Evolutionary conservation across 345 rosid genomes (phyloP), one percentile per base, ranked within the genome.

Genomic region (Bretschneidera sinensis): DNA sequence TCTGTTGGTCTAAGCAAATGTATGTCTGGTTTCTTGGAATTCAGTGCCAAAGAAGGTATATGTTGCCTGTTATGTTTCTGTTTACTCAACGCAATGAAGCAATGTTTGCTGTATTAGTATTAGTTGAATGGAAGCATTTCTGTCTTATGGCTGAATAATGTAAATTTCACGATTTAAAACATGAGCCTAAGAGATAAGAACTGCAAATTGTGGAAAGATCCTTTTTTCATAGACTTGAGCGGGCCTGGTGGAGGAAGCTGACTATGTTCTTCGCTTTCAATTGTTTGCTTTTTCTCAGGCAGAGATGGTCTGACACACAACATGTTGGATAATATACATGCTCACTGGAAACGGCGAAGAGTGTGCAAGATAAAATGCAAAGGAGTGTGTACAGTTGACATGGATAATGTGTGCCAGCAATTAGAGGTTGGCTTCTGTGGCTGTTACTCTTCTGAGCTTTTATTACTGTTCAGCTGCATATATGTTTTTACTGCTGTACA

Each of bases 301-400:
- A 94, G 99, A 73, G 99, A 94, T 87, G 97, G 99, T 16, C 80
- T 94, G 61, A 87, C 95, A 0, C 99, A 89, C 78, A 89, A 89
- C 77, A 89, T 92, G 98, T 70, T 92, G 74, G 91, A 87, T 43
- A 89, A 89, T 66, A 86, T 92, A 69, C 97, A 94, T 71, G 85
- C 91, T 39, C 85, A 76, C 45, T 87, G 99, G 96, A 89, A 87
- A 77, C 71, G 96, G 35, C 65, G 86, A 39, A 84, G 97, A 61
- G 97, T 81, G 4, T 94, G 97, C 78, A 94, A 86, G 84, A 87
- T 89, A 34, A 89, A 84, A 74, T 92, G 98, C 72, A 87, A 77
- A 58, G 98, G 98, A 74, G 98, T 85, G 54, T 87, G 99, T 64
- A 84, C 99, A 1, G 97, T 89, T 2, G 99, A 87, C 74, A 89